Base-by-base conservation (phyloP, 1,139 yeast genomes). In the Scheffersomyces titani region DNA sequence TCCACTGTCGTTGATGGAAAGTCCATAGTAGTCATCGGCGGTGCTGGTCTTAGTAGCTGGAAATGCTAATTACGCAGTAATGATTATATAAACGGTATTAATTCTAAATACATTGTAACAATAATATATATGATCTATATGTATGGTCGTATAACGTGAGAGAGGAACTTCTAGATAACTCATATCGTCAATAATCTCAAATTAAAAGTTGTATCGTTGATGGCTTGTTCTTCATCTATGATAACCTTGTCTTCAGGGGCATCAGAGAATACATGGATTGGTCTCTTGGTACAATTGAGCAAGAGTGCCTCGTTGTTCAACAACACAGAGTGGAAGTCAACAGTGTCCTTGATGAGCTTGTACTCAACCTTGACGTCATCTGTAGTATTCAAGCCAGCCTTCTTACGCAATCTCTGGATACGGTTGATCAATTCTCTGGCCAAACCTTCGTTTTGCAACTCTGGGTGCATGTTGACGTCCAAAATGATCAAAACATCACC, bases 361-460 rank as follows among this genome's bases (percentile, higher is more conserved):
- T 91, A 91, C 76, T 93, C 92, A 61, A 96, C 97, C 64, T 85
- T 78, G 54, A 96, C 96, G 66, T 96, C 99, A 70, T 96, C 99
- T 50, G 98, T 93, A 59, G 97, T 93, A 69, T 90, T 91, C 69
- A 96, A 82, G 49, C 97, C 97, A 61, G 92, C 93, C 83, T 93
- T 92, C 88, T 96, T 96, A 78, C 99, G 90, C 73, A 93, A 86
- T 76, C 97, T 90, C 82, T 96, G 99, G 65, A 96, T 92, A 77
- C 99, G 92, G 84, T 96, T 96, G 69, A 94, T 85, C 70, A 96
- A 83, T 75, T 96, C 99, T 80, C 99, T 91, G 6, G 97, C 97
- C 67, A 90, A 82, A 73, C 98, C 98, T 79, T 94, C 98, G 54
- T 90, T 87, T 78, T 89, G 89, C 72, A 93, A 83, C 66, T 93